Evolutionary conservation across 208 protist genomes (phyloP).

Genomic region (Wallacemonas sp.): DNA sequence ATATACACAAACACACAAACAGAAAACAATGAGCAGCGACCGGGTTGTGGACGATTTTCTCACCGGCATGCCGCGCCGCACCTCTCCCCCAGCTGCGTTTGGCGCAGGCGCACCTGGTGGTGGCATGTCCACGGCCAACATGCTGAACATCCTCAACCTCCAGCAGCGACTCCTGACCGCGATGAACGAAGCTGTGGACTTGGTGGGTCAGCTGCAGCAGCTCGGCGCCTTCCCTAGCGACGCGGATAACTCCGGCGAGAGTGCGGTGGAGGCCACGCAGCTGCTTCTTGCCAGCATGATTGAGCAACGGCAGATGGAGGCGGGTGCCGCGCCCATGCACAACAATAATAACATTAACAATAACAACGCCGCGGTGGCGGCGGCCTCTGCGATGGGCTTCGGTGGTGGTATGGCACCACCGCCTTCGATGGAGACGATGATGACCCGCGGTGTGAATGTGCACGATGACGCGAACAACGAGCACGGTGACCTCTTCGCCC

Average conservation of each 20-base stretch:
- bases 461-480: constrained; percentile 14
- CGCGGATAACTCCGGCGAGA: constrained; percentile 20
- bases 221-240: constrained; percentile 39
- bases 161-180: constrained; percentile 45
- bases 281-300: constrained; percentile 11
- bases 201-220: constrained; percentile 46
- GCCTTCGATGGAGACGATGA: neutral
- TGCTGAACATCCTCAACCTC: constrained; percentile 4
- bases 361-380: no score
- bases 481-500: neutral
- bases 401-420: neutral
- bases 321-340: neutral
- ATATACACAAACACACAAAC: constrained; percentile 4
- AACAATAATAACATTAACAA: constrained; percentile 17
- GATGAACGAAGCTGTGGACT: constrained; percentile 38
- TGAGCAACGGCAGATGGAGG: constrained; percentile 2
- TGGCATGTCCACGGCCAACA: neutral
- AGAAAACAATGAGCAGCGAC: constrained; percentile 12
- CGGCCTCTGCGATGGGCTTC: neutral
- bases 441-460: neutral
- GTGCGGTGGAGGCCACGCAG: constrained; percentile 21
- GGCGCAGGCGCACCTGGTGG: neutral
- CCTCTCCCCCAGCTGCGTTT: neutral
- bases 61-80: neutral
- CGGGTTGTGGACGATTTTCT: constrained; percentile 23